phyloP scores from a whole-genome alignment of 352 stramenopile genomes.

The Phytophthora vignae region DNA sequence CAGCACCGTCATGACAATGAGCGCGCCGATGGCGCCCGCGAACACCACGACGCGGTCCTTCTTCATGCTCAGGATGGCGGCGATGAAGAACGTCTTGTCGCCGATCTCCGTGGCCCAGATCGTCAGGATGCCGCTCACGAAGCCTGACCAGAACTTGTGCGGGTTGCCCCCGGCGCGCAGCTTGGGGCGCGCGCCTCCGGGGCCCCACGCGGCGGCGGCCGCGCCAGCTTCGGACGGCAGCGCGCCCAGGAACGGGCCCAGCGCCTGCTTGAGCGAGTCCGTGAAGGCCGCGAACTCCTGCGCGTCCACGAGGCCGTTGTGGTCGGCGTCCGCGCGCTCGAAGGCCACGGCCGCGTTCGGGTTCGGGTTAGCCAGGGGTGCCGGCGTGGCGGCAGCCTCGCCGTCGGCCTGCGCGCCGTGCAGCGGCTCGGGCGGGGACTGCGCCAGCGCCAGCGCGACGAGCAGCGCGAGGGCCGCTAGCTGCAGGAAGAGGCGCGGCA shows the following conservation, averaged over 20 bases:
- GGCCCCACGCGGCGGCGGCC: constrained; percentile 22
- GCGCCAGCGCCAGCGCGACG: constrained; percentile 18
- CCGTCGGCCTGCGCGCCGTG: constrained; percentile 26
- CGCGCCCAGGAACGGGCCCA: constrained; percentile 58
- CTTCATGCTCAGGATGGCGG: constrained; percentile 97
- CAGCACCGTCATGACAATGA: constrained; percentile 98
- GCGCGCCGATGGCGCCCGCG: constrained; percentile 93
- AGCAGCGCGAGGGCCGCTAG: constrained; percentile 33
- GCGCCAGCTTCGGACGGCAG: constrained; percentile 26
- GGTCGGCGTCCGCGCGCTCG: constrained; percentile 70
- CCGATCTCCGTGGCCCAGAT: constrained; percentile 99
- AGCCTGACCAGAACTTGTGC: constrained; percentile 90
- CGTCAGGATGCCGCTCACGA: constrained; percentile 91
- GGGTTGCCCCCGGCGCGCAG: constrained; percentile 47
- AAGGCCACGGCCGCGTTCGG: constrained; percentile 38
- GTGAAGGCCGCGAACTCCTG: constrained; percentile 76
- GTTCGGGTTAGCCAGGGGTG: constrained; percentile 15
- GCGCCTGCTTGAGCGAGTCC: constrained; percentile 53
- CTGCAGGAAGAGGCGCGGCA: constrained; percentile 34
- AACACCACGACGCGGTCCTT: constrained; percentile 96
- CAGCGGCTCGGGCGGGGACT: constrained; percentile 19
- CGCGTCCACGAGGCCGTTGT: constrained; percentile 73
- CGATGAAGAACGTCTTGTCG: constrained; percentile 99
- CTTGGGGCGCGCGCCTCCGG: constrained; percentile 19
- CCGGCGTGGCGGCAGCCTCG: constrained; percentile 14